Conservation (phyloP, 805 yeast species). For the Teunomyces funiuensis region DNA sequence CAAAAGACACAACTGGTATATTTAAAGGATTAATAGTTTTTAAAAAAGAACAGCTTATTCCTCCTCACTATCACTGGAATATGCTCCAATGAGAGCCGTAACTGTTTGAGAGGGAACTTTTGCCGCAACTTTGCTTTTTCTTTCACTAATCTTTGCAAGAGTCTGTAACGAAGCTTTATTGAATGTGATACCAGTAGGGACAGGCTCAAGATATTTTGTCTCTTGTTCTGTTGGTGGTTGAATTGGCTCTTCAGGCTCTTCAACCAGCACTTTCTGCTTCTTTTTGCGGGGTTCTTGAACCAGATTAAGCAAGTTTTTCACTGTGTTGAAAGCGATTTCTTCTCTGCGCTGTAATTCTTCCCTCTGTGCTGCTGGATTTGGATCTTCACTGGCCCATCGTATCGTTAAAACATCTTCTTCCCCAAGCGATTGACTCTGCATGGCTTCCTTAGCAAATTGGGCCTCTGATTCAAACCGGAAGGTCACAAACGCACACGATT, state of each 20-base stretch:
- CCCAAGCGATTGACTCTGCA: slow-evolving; percentile 73
- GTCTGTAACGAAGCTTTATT: slow-evolving; percentile 8
- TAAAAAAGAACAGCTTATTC: not conserved
- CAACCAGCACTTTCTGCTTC: slow-evolving; percentile 16
- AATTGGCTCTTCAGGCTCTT: slow-evolving; percentile 17
- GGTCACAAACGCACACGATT: slow-evolving; percentile 78
- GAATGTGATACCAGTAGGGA: slow-evolving; percentile 7
- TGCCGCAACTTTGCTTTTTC: not conserved
- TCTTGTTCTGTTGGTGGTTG: slow-evolving; percentile 6
- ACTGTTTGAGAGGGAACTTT: slow-evolving; percentile 8
- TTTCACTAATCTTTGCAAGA: slow-evolving; percentile 7
- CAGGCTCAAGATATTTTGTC: slow-evolving; percentile 6
- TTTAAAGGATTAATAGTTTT: slow-evolving; percentile 2
- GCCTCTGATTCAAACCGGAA: slow-evolving; percentile 70
- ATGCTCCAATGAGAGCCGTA: slow-evolving; percentile 20
- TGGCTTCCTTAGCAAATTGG: slow-evolving; percentile 94
- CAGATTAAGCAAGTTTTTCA: slow-evolving; percentile 39
- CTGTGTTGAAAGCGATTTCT: slow-evolving; percentile 54
- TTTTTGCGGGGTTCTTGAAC: slow-evolving; percentile 19
- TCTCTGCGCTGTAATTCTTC: slow-evolving; percentile 51
- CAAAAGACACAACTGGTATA: slow-evolving; percentile 4
- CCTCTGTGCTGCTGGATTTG: slow-evolving; percentile 63
- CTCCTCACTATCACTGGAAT: slow-evolving; percentile 34
- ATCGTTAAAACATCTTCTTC: slow-evolving; percentile 62
- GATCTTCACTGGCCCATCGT: slow-evolving; percentile 90